A percentile compares a stretch with the other conserved stretches of the same genome.
phyloP scores from a whole-genome alignment of 768 basidiomycete species.

The Termitomyces sp. region DNA sequence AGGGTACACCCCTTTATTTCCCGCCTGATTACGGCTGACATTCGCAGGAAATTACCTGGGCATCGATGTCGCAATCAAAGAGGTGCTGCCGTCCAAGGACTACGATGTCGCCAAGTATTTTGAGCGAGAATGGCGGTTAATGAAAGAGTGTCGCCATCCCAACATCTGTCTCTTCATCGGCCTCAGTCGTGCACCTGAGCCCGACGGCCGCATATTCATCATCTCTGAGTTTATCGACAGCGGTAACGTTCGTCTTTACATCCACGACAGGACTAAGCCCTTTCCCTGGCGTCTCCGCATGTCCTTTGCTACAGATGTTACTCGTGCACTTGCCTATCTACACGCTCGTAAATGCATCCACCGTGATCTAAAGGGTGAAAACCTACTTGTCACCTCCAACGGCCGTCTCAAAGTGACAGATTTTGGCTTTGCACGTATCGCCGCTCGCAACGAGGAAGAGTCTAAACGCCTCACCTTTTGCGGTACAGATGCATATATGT shows the following conservation, averaged over 20 bases:
- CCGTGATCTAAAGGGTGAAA: slow-evolving; percentile 95
- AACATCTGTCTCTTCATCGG: slow-evolving; percentile 94
- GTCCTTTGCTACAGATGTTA: slow-evolving; percentile 92
- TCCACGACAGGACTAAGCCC: slow-evolving; percentile 76
- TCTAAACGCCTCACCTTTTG: slow-evolving; percentile 81
- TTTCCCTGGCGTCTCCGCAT: slow-evolving; percentile 94
- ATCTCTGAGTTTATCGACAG: slow-evolving; percentile 93
- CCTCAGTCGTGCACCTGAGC: slow-evolving; percentile 72
- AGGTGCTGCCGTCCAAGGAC: slow-evolving; percentile 86
- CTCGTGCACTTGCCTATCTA: slow-evolving; percentile 94
- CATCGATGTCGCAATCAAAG: slow-evolving; percentile 94
- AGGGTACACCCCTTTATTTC: slow-evolving; percentile 41
- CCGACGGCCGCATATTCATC: slow-evolving; percentile 87
- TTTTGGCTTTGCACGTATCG: slow-evolving; percentile 95
- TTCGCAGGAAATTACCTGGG: slow-evolving; percentile 81
- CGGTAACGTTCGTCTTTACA: slow-evolving; percentile 88
- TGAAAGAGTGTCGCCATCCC: slow-evolving; percentile 93
- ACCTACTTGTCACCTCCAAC: slow-evolving; percentile 91
- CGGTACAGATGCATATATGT: slow-evolving; percentile 95
- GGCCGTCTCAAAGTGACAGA: slow-evolving; percentile 97
- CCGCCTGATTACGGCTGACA: background rate
- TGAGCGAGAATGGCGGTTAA: slow-evolving; percentile 96
- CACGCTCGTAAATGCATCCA: slow-evolving; percentile 91
- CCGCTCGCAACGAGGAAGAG: slow-evolving; percentile 89
- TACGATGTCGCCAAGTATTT: slow-evolving; percentile 98